These are phyloP conservation scores for Gymnopilus junonius DNA, from an alignment of 768 basidiomycete genomes.

Conservation along the genomic window DNA sequence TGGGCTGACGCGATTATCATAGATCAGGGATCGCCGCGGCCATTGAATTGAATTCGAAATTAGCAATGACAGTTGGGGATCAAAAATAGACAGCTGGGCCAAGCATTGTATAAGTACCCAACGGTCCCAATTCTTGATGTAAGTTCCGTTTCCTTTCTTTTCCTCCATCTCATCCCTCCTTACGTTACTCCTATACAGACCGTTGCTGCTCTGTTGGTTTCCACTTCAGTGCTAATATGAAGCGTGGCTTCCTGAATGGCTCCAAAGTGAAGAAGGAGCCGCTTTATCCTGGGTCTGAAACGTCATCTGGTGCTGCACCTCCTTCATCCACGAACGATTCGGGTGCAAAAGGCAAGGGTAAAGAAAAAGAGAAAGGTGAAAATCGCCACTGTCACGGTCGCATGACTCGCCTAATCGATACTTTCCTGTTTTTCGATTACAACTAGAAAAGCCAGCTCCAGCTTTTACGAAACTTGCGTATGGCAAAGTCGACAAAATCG, in stretches of 20 bases:
- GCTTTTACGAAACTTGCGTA: neutral
- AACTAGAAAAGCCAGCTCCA: neutral
- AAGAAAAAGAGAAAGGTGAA: neutral
- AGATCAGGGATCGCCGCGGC: too few relatives aligned
- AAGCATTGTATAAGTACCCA: too few relatives aligned
- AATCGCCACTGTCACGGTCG: neutral
- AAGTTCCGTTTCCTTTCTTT: too few relatives aligned
- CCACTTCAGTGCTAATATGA: constrained; percentile 14
- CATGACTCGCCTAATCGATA: too few relatives aligned
- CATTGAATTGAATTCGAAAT: too few relatives aligned
- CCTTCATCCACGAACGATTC: neutral
- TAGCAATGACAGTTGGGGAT: too few relatives aligned
- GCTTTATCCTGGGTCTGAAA: neutral
- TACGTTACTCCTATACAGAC: neutral
- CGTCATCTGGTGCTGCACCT: neutral
- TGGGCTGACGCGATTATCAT: too few relatives aligned
- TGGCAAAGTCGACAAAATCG: constrained; percentile 8
- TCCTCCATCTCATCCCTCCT: neutral
- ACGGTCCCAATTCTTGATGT: too few relatives aligned
- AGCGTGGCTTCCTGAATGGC: constrained; percentile 30
- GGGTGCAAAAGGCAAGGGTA: neutral
- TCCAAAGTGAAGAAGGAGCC: constrained; percentile 18
- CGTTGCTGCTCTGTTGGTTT: too few relatives aligned
- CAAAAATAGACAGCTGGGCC: too few relatives aligned
- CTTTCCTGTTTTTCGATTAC: neutral